phyloP scores from a whole-genome alignment of 2,329 filamentous ascomycete genomes.

The Diaporthe aspalathi region DNA sequence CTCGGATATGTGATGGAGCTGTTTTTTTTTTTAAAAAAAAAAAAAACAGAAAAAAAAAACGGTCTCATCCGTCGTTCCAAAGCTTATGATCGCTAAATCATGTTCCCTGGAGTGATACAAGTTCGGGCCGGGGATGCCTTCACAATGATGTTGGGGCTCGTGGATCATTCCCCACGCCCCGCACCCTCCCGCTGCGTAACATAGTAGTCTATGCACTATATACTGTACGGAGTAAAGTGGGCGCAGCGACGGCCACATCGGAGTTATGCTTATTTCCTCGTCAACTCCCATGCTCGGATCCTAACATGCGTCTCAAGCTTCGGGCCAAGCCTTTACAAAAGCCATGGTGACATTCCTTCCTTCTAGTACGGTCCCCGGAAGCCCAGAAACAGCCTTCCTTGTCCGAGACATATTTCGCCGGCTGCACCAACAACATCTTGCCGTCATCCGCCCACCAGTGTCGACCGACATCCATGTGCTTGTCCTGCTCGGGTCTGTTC shows the following conservation, averaged over 20 bases:
- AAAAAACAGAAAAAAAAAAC: too few relatives aligned
- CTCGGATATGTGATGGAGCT: background rate
- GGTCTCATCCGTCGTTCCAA: background rate
- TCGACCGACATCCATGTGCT: too few relatives aligned
- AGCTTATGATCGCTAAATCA: background rate
- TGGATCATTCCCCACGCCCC: conserved; percentile 6
- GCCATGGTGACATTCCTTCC: background rate
- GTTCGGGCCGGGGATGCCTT: background rate
- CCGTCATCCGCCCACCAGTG: too few relatives aligned
- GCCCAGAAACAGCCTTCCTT: background rate
- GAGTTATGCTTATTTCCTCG: conserved; percentile 30
- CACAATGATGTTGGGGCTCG: background rate
- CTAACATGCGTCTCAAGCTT: conserved; percentile 2
- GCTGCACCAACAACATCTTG: background rate
- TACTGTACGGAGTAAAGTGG: too few relatives aligned
- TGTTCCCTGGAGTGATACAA: background rate
- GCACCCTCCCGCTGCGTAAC: background rate
- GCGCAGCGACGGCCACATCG: conserved; percentile 15
- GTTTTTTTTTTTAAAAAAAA: too few relatives aligned
- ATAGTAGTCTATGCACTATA: too few relatives aligned
- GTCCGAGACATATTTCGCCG: conserved; percentile 20
- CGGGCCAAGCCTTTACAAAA: background rate
- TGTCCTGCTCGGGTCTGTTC: background rate
- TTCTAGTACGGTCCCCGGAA: background rate
- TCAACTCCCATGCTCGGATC: conserved; percentile 19